These are phyloP conservation scores for Barbatosphaeria neglecta DNA, from an alignment of 495 filamentous ascomycete species.

Conservation along the genomic window DNA sequence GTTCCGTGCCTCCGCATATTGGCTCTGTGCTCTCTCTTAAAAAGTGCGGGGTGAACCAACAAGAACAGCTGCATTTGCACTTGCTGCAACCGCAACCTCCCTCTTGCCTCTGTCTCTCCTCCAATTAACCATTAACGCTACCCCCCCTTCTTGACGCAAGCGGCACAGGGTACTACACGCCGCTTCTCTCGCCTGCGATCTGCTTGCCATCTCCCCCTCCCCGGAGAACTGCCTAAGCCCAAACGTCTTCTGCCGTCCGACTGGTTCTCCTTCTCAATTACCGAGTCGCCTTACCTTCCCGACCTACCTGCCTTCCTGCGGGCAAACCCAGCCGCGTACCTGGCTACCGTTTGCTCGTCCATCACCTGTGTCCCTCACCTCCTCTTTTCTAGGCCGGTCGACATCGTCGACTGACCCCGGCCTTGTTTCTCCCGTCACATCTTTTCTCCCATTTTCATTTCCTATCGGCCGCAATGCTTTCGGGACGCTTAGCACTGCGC, in stretches of 20 bases:
- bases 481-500: constrained; percentile 3
- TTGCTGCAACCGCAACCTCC: too few relatives aligned
- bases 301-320: background rate
- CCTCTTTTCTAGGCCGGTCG: background rate
- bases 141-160: background rate
- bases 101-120: background rate
- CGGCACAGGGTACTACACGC: background rate
- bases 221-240: background rate
- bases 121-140: background rate
- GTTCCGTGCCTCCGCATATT: constrained; percentile 3
- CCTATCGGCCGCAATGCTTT: constrained; percentile 13
- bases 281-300: background rate
- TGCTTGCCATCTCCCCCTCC: constrained; percentile 2
- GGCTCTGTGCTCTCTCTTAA: constrained; percentile 3
- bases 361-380: background rate
- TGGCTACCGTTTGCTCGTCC: background rate
- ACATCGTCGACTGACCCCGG: background rate
- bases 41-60: constrained; percentile 2
- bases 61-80: background rate
- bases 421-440: background rate
- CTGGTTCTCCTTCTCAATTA: background rate
- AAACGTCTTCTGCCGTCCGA: constrained; percentile 6
- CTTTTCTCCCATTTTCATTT: background rate
- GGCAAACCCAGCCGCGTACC: background rate
- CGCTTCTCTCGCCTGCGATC: constrained; percentile 5